A percentile compares a stretch with the other conserved stretches of the same genome.
Evolutionary conservation across 2,329 filamentous ascomycete species (phyloP).

Genomic region (Zarea fungicola): DNA sequence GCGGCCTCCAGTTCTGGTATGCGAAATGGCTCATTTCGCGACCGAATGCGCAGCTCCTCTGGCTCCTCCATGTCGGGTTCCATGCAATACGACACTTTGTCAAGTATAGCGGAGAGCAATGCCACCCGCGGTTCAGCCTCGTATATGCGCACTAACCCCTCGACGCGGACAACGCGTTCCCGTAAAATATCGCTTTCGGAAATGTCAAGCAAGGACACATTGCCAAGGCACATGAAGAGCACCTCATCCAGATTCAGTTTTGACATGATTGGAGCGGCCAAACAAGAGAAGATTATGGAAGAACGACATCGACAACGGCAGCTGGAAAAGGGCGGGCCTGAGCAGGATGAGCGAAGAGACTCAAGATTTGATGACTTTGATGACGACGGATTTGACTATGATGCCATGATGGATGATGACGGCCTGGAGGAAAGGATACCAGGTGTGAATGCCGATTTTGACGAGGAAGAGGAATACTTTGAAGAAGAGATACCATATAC

Average conservation of each 20-base stretch:
- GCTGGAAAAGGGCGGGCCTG: constrained; percentile 50
- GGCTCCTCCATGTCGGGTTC: constrained; percentile 11
- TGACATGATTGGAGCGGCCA: constrained; percentile 67
- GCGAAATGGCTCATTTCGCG: constrained; percentile 1
- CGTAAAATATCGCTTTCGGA: constrained; percentile 49
- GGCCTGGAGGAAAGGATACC: constrained; percentile 64
- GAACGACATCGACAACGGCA: constrained; percentile 66
- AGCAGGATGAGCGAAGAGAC: constrained; percentile 36
- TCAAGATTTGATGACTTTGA: constrained; percentile 58
- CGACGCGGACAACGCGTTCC: constrained; percentile 36
- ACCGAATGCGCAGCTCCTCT: background rate
- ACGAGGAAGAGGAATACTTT: constrained; percentile 36
- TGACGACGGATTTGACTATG: constrained; percentile 55
- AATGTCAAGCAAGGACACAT: constrained; percentile 38
- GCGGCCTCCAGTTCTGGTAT: background rate
- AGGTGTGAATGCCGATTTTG: constrained; percentile 45
- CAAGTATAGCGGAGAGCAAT: constrained; percentile 5
- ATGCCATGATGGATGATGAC: constrained; percentile 61
- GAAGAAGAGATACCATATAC: constrained; percentile 22
- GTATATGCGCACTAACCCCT: constrained; percentile 14
- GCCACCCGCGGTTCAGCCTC: background rate
- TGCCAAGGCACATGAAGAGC: constrained; percentile 66
- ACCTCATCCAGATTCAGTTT: constrained; percentile 78
- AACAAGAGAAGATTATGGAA: constrained; percentile 64
- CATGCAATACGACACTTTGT: background rate